These are phyloP conservation scores for Ogataea trehaloabstinens DNA, from an alignment of 805 yeast genomes.

Conservation along the genomic window DNA sequence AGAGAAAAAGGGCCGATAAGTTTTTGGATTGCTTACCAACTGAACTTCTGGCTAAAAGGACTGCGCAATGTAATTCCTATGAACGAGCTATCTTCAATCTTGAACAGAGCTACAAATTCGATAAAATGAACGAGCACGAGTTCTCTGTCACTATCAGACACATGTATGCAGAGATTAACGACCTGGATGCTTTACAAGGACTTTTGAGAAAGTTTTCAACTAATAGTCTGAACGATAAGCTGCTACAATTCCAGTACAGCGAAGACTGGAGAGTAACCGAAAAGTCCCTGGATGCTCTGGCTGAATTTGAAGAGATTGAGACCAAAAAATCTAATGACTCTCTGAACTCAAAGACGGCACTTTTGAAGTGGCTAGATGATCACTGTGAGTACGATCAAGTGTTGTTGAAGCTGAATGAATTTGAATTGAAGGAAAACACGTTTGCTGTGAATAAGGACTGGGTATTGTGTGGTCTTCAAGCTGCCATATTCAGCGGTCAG, in stretches of 20 bases:
- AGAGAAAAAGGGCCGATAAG: conserved; percentile 36
- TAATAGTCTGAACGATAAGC: conserved; percentile 67
- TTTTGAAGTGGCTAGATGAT: conserved; percentile 68
- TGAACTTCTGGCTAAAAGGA: conserved; percentile 68
- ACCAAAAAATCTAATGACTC: conserved; percentile 15
- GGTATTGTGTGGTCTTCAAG: conserved; percentile 68
- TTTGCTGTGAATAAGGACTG: conserved; percentile 48
- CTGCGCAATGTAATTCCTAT: conserved; percentile 79
- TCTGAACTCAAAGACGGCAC: conserved; percentile 46
- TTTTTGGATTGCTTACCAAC: conserved; percentile 62
- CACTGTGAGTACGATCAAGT: conserved; percentile 75
- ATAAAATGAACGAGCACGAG: conserved; percentile 35
- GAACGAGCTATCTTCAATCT: conserved; percentile 84
- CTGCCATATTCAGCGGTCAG: conserved; percentile 68
- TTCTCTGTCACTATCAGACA: conserved; percentile 58
- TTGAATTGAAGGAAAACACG: conserved; percentile 23
- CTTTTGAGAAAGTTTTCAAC: conserved; percentile 70
- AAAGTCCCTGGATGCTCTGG: conserved; percentile 73
- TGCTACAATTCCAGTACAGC: conserved; percentile 77
- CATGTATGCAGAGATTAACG: conserved; percentile 85
- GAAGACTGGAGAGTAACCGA: conserved; percentile 87
- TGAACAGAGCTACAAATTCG: conserved; percentile 65
- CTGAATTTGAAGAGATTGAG: conserved; percentile 34
- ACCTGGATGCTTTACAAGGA: conserved; percentile 88
- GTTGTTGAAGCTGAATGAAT: conserved; percentile 45